These are phyloP conservation scores for Metschnikowia kunwiensis DNA, from an alignment of 805 yeast genomes.

Conservation along the genomic window DNA sequence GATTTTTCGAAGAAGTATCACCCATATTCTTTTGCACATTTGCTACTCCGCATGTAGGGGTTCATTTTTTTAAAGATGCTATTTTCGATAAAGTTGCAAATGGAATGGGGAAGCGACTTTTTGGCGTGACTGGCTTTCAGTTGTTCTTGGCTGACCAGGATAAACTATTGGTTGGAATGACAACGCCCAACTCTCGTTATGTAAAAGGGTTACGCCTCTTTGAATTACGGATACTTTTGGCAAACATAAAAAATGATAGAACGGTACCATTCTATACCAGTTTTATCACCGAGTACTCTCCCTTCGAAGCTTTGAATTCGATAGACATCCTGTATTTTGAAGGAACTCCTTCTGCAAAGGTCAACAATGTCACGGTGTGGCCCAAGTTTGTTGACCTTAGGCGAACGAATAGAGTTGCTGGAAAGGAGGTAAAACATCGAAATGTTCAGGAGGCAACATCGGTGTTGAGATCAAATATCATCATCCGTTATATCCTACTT, in stretches of 20 bases:
- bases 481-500: conserved; percentile 25
- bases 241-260: conserved; percentile 79
- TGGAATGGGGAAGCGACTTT: conserved; percentile 29
- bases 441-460: conserved; percentile 41
- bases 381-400: conserved; percentile 54
- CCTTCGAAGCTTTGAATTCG: conserved; percentile 59
- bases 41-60: conserved; percentile 62
- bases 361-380: conserved; percentile 36
- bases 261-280: conserved; percentile 87
- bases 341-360: conserved; percentile 39
- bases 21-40: conserved; percentile 57
- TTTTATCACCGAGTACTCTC: conserved; percentile 67
- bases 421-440: conserved; percentile 14
- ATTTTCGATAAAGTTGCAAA: conserved; percentile 35
- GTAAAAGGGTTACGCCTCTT: conserved; percentile 56
- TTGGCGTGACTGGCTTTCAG: conserved; percentile 38
- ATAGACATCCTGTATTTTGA: conserved; percentile 48
- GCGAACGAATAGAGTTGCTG: conserved; percentile 23
- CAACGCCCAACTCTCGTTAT: conserved; percentile 51
- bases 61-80: conserved; percentile 33
- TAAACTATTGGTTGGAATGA: conserved; percentile 48
- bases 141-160: conserved; percentile 39
- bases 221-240: conserved; percentile 55
- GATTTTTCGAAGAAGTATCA: conserved; percentile 49
- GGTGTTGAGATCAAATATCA: conserved; percentile 28